Conservation (phyloP, 176 grass and related monocot genomes). For the Carex scoparia region DNA sequence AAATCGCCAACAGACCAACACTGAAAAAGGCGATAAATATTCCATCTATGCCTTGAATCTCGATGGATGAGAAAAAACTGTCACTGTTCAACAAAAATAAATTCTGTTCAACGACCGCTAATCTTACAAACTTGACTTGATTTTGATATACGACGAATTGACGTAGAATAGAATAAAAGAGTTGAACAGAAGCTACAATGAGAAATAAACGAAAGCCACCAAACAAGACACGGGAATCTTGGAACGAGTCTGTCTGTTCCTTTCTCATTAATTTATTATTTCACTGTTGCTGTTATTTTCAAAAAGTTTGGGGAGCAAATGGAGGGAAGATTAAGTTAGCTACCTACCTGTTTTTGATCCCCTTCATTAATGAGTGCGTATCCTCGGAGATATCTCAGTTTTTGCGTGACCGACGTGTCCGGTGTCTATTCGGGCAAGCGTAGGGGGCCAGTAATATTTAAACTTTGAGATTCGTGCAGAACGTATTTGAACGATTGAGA, state of each 20-base stretch:
- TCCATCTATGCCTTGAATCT: too few relatives aligned
- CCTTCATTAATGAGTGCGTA: not conserved
- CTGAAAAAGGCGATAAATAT: too few relatives aligned
- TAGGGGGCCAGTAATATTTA: too few relatives aligned
- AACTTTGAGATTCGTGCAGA: too few relatives aligned
- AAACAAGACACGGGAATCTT: not conserved
- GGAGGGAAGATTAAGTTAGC: conserved; percentile 2
- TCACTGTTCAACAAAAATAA: not conserved
- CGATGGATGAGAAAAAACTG: not conserved
- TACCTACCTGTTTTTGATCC: conserved; percentile 1
- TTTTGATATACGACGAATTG: not conserved
- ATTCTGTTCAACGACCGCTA: not conserved
- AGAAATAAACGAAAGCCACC: not conserved
- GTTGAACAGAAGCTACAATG: not conserved
- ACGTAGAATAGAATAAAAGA: not conserved
- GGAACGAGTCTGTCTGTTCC: not conserved
- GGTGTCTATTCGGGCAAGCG: too few relatives aligned
- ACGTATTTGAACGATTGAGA: too few relatives aligned
- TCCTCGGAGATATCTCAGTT: too few relatives aligned
- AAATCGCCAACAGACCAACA: too few relatives aligned
- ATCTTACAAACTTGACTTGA: not conserved
- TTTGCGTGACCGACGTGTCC: too few relatives aligned
- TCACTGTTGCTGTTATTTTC: not conserved
- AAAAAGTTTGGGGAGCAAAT: not conserved
- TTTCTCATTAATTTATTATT: conserved; percentile 1